Percentiles rank a stretch among this genome's conserved stretches.
These are phyloP conservation scores for Asterophora parasitica DNA, from an alignment of 768 basidiomycete species.

Conservation along the genomic window DNA sequence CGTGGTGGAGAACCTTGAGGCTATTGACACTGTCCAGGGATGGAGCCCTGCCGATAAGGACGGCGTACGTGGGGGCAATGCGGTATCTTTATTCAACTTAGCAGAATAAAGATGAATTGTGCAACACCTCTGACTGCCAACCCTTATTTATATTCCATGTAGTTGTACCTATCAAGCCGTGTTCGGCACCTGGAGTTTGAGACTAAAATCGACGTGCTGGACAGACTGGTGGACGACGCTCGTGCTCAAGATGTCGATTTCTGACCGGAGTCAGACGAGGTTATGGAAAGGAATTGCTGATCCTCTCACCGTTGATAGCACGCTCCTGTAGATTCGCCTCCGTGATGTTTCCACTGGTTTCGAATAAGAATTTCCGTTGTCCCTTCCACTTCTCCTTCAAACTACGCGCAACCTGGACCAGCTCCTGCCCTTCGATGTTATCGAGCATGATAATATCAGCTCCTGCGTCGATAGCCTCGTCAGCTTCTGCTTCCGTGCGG, in stretches of 20 bases:
- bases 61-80: conserved; percentile 69
- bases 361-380: conserved; percentile 81
- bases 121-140: not conserved
- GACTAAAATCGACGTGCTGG: conserved; percentile 92
- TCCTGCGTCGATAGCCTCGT: conserved; percentile 96
- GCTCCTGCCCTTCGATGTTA: conserved; percentile 77
- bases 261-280: conserved; percentile 31
- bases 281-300: not conserved
- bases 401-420: conserved; percentile 60
- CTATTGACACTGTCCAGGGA: conserved; percentile 61
- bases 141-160: not conserved
- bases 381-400: conserved; percentile 79
- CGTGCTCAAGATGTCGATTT: conserved; percentile 93
- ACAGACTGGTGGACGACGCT: conserved; percentile 89
- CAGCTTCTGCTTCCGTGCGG: conserved; percentile 79
- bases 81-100: conserved; percentile 63
- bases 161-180: conserved; percentile 7
- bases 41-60: conserved; percentile 58
- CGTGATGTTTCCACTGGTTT: conserved; percentile 94
- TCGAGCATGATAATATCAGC: conserved; percentile 96
- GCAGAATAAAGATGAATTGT: conserved; percentile 16
- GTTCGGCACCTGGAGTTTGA: conserved; percentile 80
- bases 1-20: conserved; percentile 80
- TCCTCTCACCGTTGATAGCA: conserved; percentile 69
- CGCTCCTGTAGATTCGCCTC: conserved; percentile 78